These are phyloP conservation scores for Botrytis deweyae DNA, from an alignment of 2,329 filamentous ascomycete species.

Conservation along the genomic window DNA sequence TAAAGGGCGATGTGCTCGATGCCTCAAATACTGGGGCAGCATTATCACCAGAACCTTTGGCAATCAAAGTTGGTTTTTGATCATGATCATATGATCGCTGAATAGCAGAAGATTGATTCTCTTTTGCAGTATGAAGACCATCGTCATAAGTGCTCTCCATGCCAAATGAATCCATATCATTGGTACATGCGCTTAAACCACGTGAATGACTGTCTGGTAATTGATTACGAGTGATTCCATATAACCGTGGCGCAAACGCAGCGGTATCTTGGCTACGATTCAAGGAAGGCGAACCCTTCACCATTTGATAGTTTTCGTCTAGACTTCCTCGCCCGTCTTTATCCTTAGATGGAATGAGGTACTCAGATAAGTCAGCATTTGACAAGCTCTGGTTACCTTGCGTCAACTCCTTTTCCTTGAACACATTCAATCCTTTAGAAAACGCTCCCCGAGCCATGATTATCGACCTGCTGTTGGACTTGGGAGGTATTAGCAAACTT, in stretches of 20 bases:
- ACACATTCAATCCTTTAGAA: not conserved
- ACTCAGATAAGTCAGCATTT: not conserved
- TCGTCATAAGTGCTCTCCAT: not conserved
- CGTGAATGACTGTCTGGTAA: constrained; percentile 4
- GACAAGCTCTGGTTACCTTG: not conserved
- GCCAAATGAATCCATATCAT: not conserved
- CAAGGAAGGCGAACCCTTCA: not conserved
- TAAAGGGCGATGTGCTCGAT: not conserved
- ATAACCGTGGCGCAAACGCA: not conserved
- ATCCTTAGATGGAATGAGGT: not conserved
- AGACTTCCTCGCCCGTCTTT: not conserved
- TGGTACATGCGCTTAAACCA: not conserved
- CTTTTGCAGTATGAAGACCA: not conserved
- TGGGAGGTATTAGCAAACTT: not conserved
- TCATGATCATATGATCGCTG: not conserved
- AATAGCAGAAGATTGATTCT: not conserved
- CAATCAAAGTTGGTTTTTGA: not conserved
- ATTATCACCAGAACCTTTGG: not conserved
- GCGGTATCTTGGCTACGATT: not conserved
- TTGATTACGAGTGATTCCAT: not conserved
- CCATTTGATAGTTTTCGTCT: too few relatives aligned
- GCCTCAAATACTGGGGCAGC: not conserved
- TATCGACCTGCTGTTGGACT: not conserved
- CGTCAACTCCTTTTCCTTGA: constrained; percentile 5
- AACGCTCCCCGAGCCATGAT: not conserved